These are phyloP conservation scores for Henckelia pumila DNA, from an alignment of 257 asterid species.

Conservation along the genomic window DNA sequence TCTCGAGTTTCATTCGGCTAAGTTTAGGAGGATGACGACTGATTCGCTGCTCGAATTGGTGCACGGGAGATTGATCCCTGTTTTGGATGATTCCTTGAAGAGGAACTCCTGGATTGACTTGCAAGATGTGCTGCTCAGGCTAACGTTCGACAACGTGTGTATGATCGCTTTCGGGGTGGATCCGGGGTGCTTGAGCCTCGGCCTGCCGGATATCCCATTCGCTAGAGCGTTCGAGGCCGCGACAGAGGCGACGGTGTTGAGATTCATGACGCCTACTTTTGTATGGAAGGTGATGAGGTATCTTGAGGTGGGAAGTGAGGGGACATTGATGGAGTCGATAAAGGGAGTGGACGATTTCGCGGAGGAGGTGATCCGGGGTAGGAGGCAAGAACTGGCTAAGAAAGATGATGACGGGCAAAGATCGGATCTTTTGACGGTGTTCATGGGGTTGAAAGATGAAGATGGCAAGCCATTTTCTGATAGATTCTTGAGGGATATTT, in stretches of 20 bases:
- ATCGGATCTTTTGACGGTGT: constrained; percentile 76
- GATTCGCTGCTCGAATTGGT: constrained; percentile 78
- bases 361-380: constrained; percentile 53
- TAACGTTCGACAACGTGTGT: constrained; percentile 89
- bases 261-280: constrained; percentile 77
- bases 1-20: constrained; percentile 77
- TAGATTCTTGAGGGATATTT: constrained; percentile 65
- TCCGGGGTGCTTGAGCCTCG: constrained; percentile 74
- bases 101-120: constrained; percentile 44
- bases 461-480: constrained; percentile 53
- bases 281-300: constrained; percentile 74
- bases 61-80: constrained; percentile 66
- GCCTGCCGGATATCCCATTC: constrained; percentile 78
- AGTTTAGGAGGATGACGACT: constrained; percentile 61
- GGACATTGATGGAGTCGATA: constrained; percentile 49
- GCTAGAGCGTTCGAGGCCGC: constrained; percentile 87
- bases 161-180: constrained; percentile 96
- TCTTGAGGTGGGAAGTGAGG: constrained; percentile 57
- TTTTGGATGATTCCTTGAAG: constrained; percentile 46
- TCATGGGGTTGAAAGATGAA: constrained; percentile 67
- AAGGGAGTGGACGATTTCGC: constrained; percentile 70
- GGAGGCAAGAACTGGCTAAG: constrained; percentile 60
- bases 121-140: constrained; percentile 71
- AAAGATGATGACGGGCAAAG: constrained; percentile 26
- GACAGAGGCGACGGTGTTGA: constrained; percentile 64